Conservation (phyloP, 495 filamentous ascomycete genomes). For the Aspergillus bertholletiae region DNA sequence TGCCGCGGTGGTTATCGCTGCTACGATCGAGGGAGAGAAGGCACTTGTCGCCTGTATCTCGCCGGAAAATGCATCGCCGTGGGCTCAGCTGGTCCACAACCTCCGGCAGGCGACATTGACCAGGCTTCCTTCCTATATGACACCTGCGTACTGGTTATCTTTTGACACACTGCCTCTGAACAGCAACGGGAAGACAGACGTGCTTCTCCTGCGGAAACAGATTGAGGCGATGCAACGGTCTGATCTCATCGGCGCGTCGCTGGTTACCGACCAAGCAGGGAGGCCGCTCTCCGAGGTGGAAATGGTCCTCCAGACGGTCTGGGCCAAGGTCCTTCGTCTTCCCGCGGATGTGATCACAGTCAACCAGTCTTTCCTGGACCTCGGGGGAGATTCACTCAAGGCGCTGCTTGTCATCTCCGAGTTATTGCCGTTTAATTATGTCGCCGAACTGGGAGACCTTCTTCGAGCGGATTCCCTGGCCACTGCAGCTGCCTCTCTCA, state of each 20-base stretch:
- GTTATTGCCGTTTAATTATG: background rate
- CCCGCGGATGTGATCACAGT: background rate
- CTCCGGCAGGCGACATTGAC: background rate
- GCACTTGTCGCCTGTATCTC: background rate
- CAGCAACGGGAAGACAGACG: background rate
- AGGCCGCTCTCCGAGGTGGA: background rate
- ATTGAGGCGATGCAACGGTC: background rate
- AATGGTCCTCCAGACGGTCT: background rate
- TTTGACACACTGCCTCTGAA: background rate
- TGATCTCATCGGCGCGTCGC: background rate
- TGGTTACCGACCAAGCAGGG: background rate
- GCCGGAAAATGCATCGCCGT: background rate
- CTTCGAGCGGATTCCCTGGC: background rate
- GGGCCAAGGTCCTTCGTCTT: background rate
- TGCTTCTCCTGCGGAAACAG: background rate
- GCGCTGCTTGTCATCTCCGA: background rate
- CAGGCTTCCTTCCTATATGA: background rate
- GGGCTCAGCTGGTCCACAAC: background rate
- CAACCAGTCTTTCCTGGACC: background rate
- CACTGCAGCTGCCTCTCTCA: background rate
- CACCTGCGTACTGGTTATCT: background rate
- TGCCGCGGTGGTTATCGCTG: background rate
- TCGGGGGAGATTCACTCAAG: background rate
- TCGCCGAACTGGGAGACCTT: background rate
- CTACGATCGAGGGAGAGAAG: background rate